These are phyloP conservation scores for Globisporangium acanthophoron DNA, from an alignment of 352 stramenopile species.

Conservation along the genomic window DNA sequence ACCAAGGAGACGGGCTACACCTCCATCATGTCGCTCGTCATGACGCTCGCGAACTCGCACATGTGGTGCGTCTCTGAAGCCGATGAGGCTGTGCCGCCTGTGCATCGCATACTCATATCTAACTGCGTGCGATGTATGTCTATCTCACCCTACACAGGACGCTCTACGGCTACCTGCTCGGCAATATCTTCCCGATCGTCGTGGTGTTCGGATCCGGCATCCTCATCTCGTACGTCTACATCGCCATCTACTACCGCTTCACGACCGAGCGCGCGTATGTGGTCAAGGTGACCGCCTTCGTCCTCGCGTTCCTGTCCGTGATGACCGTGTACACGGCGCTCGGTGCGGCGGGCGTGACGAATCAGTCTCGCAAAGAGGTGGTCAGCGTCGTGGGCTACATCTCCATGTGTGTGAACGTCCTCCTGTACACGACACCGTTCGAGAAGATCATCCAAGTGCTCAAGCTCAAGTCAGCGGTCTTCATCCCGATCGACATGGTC, in stretches of 20 bases:
- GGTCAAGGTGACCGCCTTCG: conserved; percentile 2
- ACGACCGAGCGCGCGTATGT: conserved; percentile 4
- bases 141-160: conserved; percentile 10
- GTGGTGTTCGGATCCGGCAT: conserved; percentile 31
- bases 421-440: conserved; percentile 27
- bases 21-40: conserved; percentile 49
- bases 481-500: conserved; percentile 47
- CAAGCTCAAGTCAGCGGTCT: conserved; percentile 31
- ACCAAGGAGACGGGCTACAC: conserved; percentile 30
- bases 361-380: conserved; percentile 18
- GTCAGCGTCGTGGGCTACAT: conserved; percentile 17
- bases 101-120: not conserved
- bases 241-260: conserved; percentile 23
- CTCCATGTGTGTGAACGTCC: not conserved
- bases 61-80: conserved; percentile 12
- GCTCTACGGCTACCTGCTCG: conserved; percentile 31
- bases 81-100: not conserved
- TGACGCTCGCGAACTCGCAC: conserved; percentile 41
- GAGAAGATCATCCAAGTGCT: conserved; percentile 34
- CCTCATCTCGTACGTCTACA: conserved; percentile 11
- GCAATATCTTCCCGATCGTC: conserved; percentile 41
- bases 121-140: not conserved
- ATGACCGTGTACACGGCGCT: conserved; percentile 25
- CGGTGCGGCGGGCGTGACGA: conserved; percentile 17
- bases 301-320: conserved; percentile 11